These are phyloP conservation scores for Stromatinia cepivora DNA, from an alignment of 2,329 filamentous ascomycete genomes.

Conservation along the genomic window DNA sequence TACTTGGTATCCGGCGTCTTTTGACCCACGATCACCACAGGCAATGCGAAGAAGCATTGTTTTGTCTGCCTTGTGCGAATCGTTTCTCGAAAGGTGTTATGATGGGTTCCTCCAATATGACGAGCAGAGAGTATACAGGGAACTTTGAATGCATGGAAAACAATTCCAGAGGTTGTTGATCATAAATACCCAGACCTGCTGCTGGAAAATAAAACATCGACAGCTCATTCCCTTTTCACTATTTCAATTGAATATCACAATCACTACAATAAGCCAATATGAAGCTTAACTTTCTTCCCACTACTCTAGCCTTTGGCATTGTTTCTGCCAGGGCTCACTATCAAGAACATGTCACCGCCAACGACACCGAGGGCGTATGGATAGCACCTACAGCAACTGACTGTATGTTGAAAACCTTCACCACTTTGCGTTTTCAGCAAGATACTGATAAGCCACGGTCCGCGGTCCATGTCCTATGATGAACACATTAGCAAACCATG, in stretches of 20 bases:
- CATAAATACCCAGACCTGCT: conserved; percentile 5
- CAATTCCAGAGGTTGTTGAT: background rate
- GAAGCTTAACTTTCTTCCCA: conserved; percentile 5
- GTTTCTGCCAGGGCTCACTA: background rate
- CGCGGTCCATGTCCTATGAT: conserved; percentile 46
- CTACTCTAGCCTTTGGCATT: background rate
- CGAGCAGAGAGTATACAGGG: background rate
- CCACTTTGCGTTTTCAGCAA: background rate
- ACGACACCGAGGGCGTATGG: background rate
- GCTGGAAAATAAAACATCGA: background rate
- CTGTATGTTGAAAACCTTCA: background rate
- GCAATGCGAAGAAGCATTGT: background rate
- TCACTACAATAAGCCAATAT: background rate
- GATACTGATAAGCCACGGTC: conserved; percentile 28
- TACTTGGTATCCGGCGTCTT: background rate
- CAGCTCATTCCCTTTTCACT: background rate
- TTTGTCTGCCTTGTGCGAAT: background rate
- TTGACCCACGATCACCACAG: background rate
- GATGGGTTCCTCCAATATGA: conserved; percentile 8
- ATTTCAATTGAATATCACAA: background rate
- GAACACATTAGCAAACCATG: conserved; percentile 49
- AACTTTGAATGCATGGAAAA: background rate
- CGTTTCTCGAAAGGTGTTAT: background rate
- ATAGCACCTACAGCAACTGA: background rate
- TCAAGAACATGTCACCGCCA: background rate